Conservation (phyloP, 2,329 filamentous ascomycete genomes). For the Sordariomycetes sp. region DNA sequence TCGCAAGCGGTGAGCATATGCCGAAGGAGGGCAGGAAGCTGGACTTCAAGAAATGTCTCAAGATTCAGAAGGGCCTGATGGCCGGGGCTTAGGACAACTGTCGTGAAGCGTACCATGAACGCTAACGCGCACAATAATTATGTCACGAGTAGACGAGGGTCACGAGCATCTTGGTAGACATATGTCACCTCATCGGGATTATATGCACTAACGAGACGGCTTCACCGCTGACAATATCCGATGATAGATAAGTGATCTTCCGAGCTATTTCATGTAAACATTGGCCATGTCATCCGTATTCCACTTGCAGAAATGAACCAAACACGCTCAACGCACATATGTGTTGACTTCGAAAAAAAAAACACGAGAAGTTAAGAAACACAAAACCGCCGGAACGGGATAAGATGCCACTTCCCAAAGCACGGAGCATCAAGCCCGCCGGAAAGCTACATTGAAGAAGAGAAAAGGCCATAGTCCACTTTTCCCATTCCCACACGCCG, state of each 20-base stretch:
- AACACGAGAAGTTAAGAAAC: no score
- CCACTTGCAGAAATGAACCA: conserved; percentile 3
- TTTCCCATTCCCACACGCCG: background rate
- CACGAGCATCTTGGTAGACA: no score
- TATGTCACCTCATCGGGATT: no score
- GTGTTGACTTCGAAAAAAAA: background rate
- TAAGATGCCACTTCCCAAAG: no score
- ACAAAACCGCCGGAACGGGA: no score
- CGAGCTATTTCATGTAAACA: conserved; percentile 3
- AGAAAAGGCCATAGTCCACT: no score
- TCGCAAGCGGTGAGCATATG: conserved; percentile 78
- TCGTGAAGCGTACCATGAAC: no score
- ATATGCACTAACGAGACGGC: conserved; percentile 1
- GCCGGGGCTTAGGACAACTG: conserved; percentile 11
- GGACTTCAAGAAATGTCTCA: conserved; percentile 37
- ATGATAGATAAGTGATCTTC: background rate
- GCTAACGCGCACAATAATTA: no score
- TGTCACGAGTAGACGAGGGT: no score
- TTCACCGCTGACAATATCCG: background rate
- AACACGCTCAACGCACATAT: background rate
- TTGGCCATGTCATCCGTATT: conserved; percentile 5
- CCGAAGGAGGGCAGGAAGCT: conserved; percentile 41
- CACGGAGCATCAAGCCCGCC: no score
- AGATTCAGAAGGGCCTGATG: conserved; percentile 29
- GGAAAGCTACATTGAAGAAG: no score